Conservation (phyloP, 2,329 filamentous ascomycete genomes). For the Pseudocercospora ulei region DNA sequence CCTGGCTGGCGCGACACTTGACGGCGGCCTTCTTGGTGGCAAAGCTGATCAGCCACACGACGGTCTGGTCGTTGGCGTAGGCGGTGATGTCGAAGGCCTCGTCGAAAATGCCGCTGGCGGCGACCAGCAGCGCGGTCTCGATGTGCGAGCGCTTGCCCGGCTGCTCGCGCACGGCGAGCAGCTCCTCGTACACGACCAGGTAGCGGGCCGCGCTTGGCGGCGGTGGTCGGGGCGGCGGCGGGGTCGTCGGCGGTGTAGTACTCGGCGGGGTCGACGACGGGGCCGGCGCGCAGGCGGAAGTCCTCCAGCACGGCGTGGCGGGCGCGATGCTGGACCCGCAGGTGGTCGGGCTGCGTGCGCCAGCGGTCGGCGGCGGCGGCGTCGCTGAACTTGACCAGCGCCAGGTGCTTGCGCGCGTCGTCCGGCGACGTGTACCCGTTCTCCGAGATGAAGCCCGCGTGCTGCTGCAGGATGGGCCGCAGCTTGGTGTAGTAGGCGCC, state of each 20-base stretch:
- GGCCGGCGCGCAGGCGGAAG: conserved; percentile 7
- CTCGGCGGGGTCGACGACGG: conserved; percentile 2
- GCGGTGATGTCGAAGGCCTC: conserved; percentile 7
- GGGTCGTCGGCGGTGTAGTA: conserved; percentile 5
- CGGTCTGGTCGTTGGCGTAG: conserved; percentile 9
- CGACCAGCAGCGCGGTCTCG: background rate
- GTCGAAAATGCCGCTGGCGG: conserved; percentile 1
- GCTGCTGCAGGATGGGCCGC: background rate
- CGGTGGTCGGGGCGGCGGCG: background rate
- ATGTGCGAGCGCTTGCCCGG: background rate
- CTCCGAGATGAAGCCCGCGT: conserved; percentile 3
- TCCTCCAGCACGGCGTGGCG: background rate
- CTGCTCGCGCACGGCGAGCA: conserved; percentile 1
- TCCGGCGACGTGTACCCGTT: conserved; percentile 7
- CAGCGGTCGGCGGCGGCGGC: conserved; percentile 4
- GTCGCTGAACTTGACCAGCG: conserved; percentile 8
- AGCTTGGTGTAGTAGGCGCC: conserved; percentile 1
- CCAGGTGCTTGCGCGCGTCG: conserved; percentile 6
- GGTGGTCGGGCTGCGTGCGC: conserved; percentile 2
- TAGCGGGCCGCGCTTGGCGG: conserved; percentile 5
- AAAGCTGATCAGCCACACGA: conserved; percentile 12
- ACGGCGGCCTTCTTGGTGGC: conserved; percentile 9
- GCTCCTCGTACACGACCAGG: conserved; percentile 13
- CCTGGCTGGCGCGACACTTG: conserved; percentile 2
- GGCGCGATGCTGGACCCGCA: background rate